Conservation (phyloP, 345 rosid species). For the Trapa bicornis region DNA sequence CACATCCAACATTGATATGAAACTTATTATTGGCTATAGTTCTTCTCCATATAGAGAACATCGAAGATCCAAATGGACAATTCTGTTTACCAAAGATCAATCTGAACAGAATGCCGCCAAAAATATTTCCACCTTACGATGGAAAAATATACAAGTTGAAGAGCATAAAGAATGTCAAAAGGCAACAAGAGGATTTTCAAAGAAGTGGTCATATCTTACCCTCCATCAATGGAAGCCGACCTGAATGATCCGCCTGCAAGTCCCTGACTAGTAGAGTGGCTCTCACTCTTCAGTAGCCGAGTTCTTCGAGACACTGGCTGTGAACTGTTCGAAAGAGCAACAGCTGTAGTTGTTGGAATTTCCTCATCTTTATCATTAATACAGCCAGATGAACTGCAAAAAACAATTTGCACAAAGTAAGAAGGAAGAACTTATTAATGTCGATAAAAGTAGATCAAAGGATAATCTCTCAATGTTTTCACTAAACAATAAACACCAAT, state of each 20-base stretch:
- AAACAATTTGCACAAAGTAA: conserved; percentile 23
- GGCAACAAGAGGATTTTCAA: neutral
- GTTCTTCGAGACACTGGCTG: conserved; percentile 92
- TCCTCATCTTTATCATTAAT: conserved; percentile 81
- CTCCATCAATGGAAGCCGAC: conserved; percentile 60
- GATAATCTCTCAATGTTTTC: neutral
- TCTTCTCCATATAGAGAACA: neutral
- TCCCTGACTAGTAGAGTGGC: conserved; percentile 47
- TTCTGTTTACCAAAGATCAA: neutral
- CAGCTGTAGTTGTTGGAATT: conserved; percentile 72
- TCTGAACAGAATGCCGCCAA: neutral
- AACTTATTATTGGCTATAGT: neutral
- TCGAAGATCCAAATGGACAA: neutral
- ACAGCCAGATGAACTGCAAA: conserved; percentile 70
- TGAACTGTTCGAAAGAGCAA: conserved; percentile 48
- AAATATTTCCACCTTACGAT: neutral
- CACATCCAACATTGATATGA: conserved; percentile 9
- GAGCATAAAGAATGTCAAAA: neutral
- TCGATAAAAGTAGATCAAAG: neutral
- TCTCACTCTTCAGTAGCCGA: conserved; percentile 65
- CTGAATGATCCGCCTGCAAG: conserved; percentile 55
- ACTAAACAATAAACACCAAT: neutral
- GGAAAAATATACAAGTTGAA: neutral
- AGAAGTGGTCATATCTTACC: conserved; percentile 29
- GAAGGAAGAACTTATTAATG: conserved; percentile 6